phyloP scores from a whole-genome alignment of 2,329 filamentous ascomycete genomes.

The Balansia obtecta region DNA sequence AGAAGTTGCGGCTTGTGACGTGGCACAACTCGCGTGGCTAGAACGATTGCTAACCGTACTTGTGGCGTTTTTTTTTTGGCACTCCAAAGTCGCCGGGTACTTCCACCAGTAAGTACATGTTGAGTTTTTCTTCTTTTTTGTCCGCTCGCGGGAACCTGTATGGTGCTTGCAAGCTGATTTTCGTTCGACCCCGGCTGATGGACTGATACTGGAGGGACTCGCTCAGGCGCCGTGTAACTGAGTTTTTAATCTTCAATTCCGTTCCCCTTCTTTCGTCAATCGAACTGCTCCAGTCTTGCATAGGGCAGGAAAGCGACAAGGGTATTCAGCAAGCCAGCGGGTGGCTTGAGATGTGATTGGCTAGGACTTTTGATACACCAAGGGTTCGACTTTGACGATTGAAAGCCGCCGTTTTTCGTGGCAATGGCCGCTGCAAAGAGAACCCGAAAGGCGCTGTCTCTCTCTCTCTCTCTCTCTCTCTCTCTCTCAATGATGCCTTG shows the following conservation, averaged over 20 bases:
- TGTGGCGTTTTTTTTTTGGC: conserved; percentile 9
- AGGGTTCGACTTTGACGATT: neutral
- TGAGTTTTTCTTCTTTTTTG: neutral
- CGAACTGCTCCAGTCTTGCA: neutral
- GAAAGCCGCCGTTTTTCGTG: neutral
- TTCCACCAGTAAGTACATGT: neutral
- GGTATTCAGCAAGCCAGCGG: neutral
- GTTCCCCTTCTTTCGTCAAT: neutral
- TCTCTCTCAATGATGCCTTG: neutral
- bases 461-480: neutral
- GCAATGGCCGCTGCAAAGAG: neutral
- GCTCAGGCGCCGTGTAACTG: neutral
- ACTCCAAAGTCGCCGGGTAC: conserved; percentile 17
- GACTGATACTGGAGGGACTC: neutral
- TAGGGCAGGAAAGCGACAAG: neutral
- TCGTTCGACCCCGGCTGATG: neutral
- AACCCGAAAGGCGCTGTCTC: neutral
- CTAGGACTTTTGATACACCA: neutral
- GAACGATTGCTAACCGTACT: conserved; percentile 8
- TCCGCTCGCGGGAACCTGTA: neutral
- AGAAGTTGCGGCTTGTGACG: conserved; percentile 21
- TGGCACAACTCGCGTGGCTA: conserved; percentile 27
- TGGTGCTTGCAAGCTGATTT: neutral
- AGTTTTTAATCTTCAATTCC: neutral
- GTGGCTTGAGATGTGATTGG: neutral